Evolutionary conservation across 2,329 filamentous ascomycete genomes (phyloP), one percentile per base, ranked within the genome.

Genomic region (Colletotrichum graminicola): DNA sequence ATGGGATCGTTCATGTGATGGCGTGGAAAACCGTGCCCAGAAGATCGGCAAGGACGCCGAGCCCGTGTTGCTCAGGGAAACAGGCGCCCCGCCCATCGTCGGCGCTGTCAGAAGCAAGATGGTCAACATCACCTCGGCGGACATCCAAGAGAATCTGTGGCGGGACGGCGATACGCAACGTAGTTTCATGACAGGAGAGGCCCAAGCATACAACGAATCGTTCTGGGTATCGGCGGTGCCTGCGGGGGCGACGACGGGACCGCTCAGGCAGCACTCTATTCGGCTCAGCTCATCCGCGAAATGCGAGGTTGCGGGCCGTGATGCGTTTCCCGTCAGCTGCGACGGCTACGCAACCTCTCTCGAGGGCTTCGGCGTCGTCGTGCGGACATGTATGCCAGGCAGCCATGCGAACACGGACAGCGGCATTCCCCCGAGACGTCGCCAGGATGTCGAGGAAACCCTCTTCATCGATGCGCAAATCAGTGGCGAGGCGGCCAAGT

Each of bases 191-290:
- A 64, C 60, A 2, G 69, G 69, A 7, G 26, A 52, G 23, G 29
- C 64, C 3, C 69, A 68, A n/a, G 65, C 51, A 7, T 73, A 59
- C 32, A 43, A 72, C 41, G 64, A 66, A 14, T 43, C 69, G 5
- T 73, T 72, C 56, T 73, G 72, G 72, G 72, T 65, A 3, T 73
- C 72, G 8, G 60, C 72, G 7, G 49, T 73, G 16, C 65, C 72
- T 6, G 57, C 68, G 3, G 69, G 65, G 2, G 59, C 36, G 29
- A 69, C 64, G 12, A 73, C 72, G 16, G 72, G 69, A 12, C 67
- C 62, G 11, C 69, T 72, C 29, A 61, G 68, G 32, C 69, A 72
- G 23, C 72, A 73, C 61, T 72, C 72, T 1, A 64, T 73, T 39
- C 59, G 72, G 26, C 32, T 73, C 41, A 73, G 59, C 39, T 73